Base-by-base conservation (phyloP, 257 asterid species). In the Solanum paucissectum region DNA sequence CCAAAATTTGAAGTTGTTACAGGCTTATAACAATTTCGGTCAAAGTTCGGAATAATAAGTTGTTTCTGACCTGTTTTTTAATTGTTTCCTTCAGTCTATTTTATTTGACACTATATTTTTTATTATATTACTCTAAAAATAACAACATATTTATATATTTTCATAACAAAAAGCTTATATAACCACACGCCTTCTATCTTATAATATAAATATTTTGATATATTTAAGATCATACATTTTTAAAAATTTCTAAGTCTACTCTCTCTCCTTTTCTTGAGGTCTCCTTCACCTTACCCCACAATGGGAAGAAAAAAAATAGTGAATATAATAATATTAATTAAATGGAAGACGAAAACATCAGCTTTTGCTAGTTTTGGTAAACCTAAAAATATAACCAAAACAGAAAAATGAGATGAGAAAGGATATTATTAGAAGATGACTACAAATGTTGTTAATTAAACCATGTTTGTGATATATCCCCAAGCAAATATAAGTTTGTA, bases 311-410 rank as follows among this genome's bases (percentile, higher is more conserved):
- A 84, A 90, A 3, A 83, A 4, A 40, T 12, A 46, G 12, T n/a
- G 23, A 12, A 0, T 12, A 42, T 25, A 14, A 89, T 71, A 69
- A 27, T 52, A 87, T 4, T 33, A 88, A 38, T 75, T 42, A 11
- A 58, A 27, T 77, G 71, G 68, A 36, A 42, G 66, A 75, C 37
- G 25, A 90, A 91, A 90, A 89, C 83, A 89, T 87, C 83, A 88
- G 88, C 49, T 87, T 87, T 93, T 88, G 88, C 95, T 89, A 83
- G 89, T 89, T 94, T 91, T 90, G 91, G 93, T 85, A 86, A 88
- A 86, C 88, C 92, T 91, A 79, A 76, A 68, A 49, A 42, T 40
- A 32, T 58, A 75, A 36, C 72, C 64, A 88, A 85, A 86, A 74
- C 34, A 29, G 16, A 83, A 44, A 87, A 87, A 34, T 21, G 40